phyloP scores from a whole-genome alignment of 2,329 filamentous ascomycete genomes.

The Ceratocystis lukuohia region DNA sequence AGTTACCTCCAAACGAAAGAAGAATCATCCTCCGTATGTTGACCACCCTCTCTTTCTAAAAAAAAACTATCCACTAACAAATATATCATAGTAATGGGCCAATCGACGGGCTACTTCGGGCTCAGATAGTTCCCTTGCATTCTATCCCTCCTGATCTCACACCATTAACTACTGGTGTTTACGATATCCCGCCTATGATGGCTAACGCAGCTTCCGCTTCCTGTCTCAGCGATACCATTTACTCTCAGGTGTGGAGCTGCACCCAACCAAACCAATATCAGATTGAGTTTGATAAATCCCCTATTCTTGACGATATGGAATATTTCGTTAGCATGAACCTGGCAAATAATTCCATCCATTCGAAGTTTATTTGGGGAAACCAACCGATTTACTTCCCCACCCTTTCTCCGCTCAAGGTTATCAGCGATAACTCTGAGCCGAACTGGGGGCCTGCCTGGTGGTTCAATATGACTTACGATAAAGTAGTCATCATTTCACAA shows the following conservation, averaged over 20 bases:
- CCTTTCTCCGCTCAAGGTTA: conserved; percentile 32
- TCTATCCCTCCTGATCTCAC: conserved; percentile 35
- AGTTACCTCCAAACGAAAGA: conserved; percentile 27
- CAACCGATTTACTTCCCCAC: conserved; percentile 35
- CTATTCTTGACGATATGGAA: conserved; percentile 22
- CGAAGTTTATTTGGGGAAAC: conserved; percentile 38
- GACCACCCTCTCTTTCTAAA: too few relatives aligned
- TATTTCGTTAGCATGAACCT: conserved; percentile 33
- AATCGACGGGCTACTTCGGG: background rate
- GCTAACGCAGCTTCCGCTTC: conserved; percentile 37
- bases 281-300: conserved; percentile 29
- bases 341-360: conserved; percentile 28
- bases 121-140: conserved; percentile 16
- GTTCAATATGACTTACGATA: conserved; percentile 39
- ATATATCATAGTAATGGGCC: background rate
- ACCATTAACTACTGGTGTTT: conserved; percentile 42
- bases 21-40: conserved; percentile 15
- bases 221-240: conserved; percentile 43
- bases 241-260: conserved; percentile 52
- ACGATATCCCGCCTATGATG: conserved; percentile 40
- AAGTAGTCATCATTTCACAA: conserved; percentile 41
- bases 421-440: conserved; percentile 38
- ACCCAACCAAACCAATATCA: conserved; percentile 36
- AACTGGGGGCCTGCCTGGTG: conserved; percentile 43
- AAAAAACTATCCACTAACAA: background rate